Percentiles rank a stretch among this genome's conserved stretches.
Evolutionary conservation across 1,139 yeast genomes (phyloP).

Genomic region (Hemisphaericaspora lyxosophila): DNA sequence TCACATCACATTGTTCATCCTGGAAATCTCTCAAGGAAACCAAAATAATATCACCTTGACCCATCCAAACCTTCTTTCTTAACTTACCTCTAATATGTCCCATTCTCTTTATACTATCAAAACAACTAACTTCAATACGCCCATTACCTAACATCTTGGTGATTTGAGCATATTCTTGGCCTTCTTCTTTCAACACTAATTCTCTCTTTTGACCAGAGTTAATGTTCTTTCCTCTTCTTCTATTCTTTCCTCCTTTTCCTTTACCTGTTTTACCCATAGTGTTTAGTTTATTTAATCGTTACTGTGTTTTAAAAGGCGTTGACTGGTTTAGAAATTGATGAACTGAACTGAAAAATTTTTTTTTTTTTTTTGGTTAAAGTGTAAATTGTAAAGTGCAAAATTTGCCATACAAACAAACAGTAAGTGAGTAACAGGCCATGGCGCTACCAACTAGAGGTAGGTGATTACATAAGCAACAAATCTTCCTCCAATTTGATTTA

Average conservation of each 20-base stretch:
- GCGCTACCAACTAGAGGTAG: no score
- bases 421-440: no score
- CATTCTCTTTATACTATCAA: constrained; percentile 89
- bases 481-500: no score
- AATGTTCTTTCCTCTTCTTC: constrained; percentile 99
- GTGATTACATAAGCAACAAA: no score
- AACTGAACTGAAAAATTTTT: no score
- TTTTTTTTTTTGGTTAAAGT: no score
- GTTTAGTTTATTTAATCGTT: constrained; percentile 5
- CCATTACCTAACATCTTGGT: constrained; percentile 99
- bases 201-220: constrained; percentile 92
- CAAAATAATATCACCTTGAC: constrained; percentile 95
- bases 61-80: constrained; percentile 99
- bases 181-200: constrained; percentile 86
- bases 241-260: constrained; percentile 74
- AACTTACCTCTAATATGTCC: constrained; percentile 98
- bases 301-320: no score
- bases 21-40: constrained; percentile 98
- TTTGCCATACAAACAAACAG: no score
- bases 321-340: no score
- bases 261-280: constrained; percentile 53
- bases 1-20: constrained; percentile 97
- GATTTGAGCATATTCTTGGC: constrained; percentile 98
- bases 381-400: no score
- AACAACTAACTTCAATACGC: constrained; percentile 91